Base-by-base conservation (phyloP, 2,329 filamentous ascomycete species). In the Fusarium brachygibbosum region DNA sequence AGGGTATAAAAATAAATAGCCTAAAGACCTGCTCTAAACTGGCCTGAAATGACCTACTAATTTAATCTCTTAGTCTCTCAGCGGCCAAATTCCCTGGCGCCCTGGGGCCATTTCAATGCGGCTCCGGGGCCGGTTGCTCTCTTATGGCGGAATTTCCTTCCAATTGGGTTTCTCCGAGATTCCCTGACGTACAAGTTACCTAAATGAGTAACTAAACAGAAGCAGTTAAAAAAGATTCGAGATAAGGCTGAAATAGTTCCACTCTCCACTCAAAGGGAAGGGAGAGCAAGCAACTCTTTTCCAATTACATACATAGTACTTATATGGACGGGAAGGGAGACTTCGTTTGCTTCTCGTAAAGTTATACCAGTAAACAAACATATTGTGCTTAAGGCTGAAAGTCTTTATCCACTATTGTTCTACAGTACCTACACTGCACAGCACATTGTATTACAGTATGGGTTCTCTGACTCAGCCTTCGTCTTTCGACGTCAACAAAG, bases 401-500 rank as follows among this genome's bases (percentile, higher is more conserved):
- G 23, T 21, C 34, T 19, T 21, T 40, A 19, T 19, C 17, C n/a
- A 9, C 7, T 16, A 17, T n/a, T n/a, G 5, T 42, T 17, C 16
- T 28, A n/a, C 10, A 28, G 4, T 38, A 13, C n/a, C 12, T 28
- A 13, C 23, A 11, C 11, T 28, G 23, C 23, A 25, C 23, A 25
- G 10, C 40, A 28, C 40, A 28, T 41, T 55, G 25, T 23, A 45
- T 23, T 28, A 37, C 50, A 72, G 31, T 34, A 79, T 78, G 77
- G 77, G 75, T 42, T 79, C 76, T 49, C 59, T 69, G 32, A 68
- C 74, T 40, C 70, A 53, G n/a, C 46, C 68, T 21, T 58, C 66
- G 46, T 57, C 58, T 6, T 88, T 88, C 75, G 68, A 82, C 65
- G 84, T 92, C 49, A 84, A 84, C 63, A 87, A 80, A 45, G 84